Evolutionary conservation across 1,284 basidiomycete species (phyloP).

Genomic region (Cryptococcus floricola): DNA sequence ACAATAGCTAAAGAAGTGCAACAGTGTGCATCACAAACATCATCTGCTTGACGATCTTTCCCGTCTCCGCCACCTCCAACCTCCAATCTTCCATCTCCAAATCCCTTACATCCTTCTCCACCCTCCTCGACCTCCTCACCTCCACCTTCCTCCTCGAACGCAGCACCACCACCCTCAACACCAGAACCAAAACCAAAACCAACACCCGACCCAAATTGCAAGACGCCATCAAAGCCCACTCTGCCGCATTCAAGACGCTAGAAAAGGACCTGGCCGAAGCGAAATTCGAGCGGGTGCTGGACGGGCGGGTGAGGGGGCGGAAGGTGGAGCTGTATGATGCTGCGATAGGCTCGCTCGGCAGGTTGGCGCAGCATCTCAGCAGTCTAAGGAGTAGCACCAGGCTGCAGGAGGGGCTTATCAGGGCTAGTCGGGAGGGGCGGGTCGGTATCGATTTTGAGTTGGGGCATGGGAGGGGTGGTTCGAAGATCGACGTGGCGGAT

Average conservation of each 20-base stretch:
- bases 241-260: slow-evolving; percentile 78
- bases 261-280: slow-evolving; percentile 80
- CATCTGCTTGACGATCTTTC: slow-evolving; percentile 77
- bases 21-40: slow-evolving; percentile 67
- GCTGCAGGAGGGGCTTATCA: slow-evolving; percentile 73
- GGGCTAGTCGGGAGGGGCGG: slow-evolving; percentile 60
- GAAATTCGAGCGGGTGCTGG: slow-evolving; percentile 69
- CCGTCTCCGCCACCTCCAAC: slow-evolving; percentile 74
- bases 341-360: slow-evolving; percentile 73
- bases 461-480: slow-evolving; percentile 2
- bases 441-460: slow-evolving; percentile 50
- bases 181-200: neutral
- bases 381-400: slow-evolving; percentile 77
- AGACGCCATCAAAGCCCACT: slow-evolving; percentile 72
- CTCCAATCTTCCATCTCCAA: slow-evolving; percentile 76
- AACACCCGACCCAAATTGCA: slow-evolving; percentile 56
- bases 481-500: slow-evolving; percentile 4
- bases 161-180: slow-evolving; percentile 48
- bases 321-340: slow-evolving; percentile 69
- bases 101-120: slow-evolving; percentile 81
- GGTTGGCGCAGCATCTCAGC: slow-evolving; percentile 84
- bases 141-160: slow-evolving; percentile 74
- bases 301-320: slow-evolving; percentile 50
- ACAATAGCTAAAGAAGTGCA: neutral
- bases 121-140: slow-evolving; percentile 73